Conservation (phyloP, 345 rosid species). For the rapeseed (Brassica napus) region DNA sequence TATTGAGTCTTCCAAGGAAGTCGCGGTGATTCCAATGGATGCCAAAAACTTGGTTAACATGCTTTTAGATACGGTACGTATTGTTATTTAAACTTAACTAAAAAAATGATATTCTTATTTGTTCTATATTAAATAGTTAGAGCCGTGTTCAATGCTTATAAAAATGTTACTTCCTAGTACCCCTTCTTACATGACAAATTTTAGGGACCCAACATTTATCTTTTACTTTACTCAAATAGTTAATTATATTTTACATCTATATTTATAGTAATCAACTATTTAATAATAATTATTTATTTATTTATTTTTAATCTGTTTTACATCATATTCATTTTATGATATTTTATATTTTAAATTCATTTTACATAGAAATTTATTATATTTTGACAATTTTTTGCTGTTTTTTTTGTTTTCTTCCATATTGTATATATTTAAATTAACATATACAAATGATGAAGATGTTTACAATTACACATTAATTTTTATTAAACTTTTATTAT, state of each 20-base stretch:
- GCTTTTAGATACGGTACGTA: constrained; percentile 56
- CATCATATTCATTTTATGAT: not conserved
- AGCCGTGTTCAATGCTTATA: not conserved
- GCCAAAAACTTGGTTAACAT: constrained; percentile 46
- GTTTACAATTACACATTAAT: not conserved
- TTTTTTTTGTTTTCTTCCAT: not conserved
- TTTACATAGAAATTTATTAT: not conserved
- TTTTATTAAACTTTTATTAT: not conserved
- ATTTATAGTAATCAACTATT: not conserved
- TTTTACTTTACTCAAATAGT: not conserved
- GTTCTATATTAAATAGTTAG: not conserved
- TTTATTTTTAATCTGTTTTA: not conserved
- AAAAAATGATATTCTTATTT: not conserved
- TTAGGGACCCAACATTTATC: not conserved
- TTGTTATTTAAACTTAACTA: not conserved
- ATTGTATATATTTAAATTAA: not conserved
- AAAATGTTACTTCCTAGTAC: not conserved
- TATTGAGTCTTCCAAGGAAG: constrained; percentile 64
- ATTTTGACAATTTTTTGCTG: not conserved
- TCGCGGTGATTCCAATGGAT: constrained; percentile 46
- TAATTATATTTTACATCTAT: not conserved
- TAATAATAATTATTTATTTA: not conserved
- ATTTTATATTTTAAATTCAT: not conserved
- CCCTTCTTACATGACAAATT: not conserved
- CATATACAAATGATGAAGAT: not conserved